A percentile compares a stretch with the other conserved stretches of the same genome.
phyloP scores from a whole-genome alignment of 176 grass and related monocot genomes.

The Carex scoparia region DNA sequence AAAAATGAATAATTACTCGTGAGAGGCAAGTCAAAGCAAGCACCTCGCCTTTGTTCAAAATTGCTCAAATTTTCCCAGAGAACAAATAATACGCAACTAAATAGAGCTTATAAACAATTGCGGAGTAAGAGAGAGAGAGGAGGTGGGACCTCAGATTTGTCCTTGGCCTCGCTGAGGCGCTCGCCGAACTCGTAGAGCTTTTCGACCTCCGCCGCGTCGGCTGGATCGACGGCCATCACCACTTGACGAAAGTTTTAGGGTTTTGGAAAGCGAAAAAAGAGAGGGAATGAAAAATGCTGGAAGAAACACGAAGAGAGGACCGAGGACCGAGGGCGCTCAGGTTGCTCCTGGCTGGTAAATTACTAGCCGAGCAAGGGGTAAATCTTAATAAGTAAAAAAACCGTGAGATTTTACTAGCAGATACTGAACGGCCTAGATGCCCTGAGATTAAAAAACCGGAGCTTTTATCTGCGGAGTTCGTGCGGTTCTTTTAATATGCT shows the following conservation, averaged over 20 bases:
- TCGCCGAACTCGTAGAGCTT: slow-evolving; percentile 94
- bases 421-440: background rate
- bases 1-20: background rate
- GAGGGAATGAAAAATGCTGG: background rate
- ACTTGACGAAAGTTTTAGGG: slow-evolving; percentile 21
- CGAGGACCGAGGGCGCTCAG: background rate
- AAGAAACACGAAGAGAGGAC: slow-evolving; percentile 5
- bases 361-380: background rate
- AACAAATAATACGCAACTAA: slow-evolving; percentile 24
- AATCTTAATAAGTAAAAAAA: background rate
- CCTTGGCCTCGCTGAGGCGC: slow-evolving; percentile 76
- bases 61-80: slow-evolving; percentile 17
- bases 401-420: background rate
- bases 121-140: background rate
- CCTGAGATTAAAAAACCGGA: too few species aligned
- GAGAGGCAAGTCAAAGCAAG: background rate
- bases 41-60: background rate
- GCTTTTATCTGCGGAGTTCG: too few species aligned
- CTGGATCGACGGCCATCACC: slow-evolving; percentile 54
- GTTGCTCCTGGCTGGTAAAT: background rate
- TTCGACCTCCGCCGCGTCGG: slow-evolving; percentile 87
- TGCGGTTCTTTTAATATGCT: too few species aligned
- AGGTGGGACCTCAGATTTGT: slow-evolving; percentile 66
- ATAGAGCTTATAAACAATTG: background rate
- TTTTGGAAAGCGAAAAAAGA: slow-evolving; percentile 43